These are phyloP conservation scores for Aspergillus avenaceus DNA, from an alignment of 495 filamentous ascomycete genomes.

Conservation along the genomic window DNA sequence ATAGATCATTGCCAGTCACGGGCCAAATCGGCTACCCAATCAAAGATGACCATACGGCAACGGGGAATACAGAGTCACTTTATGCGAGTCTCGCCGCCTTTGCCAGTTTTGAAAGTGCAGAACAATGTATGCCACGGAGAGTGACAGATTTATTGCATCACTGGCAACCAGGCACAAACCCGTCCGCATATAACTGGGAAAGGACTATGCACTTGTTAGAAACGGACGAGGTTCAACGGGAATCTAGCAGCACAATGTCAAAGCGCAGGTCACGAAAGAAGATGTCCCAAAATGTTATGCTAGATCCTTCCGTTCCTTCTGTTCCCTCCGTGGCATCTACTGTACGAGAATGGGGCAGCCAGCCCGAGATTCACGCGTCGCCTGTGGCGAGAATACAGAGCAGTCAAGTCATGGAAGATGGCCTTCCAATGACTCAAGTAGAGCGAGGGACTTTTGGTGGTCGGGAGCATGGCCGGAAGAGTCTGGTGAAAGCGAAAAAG, in stretches of 20 bases:
- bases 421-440: constrained; percentile 39
- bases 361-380: constrained; percentile 25
- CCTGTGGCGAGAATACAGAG: constrained; percentile 21
- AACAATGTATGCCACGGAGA: constrained; percentile 19
- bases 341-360: constrained; percentile 34
- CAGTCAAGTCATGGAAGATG: constrained; percentile 35
- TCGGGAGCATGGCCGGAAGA: constrained; percentile 26
- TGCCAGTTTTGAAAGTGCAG: constrained; percentile 21
- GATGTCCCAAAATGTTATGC: constrained; percentile 8
- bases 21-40: too few species aligned
- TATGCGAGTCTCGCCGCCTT: constrained; percentile 30
- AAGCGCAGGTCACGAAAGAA: constrained; percentile 25
- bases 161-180: constrained; percentile 38
- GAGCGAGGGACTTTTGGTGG: constrained; percentile 40
- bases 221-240: constrained; percentile 16
- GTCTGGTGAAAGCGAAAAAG: constrained; percentile 27
- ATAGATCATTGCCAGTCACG: too few species aligned
- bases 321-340: constrained; percentile 23
- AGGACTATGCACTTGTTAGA: constrained; percentile 20
- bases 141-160: constrained; percentile 35
- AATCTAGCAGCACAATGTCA: constrained; percentile 15
- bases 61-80: background rate
- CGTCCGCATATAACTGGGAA: constrained; percentile 37
- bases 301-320: constrained; percentile 16
- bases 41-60: too few species aligned